Conservation (phyloP, 176 grass and related monocot genomes). For the Cenchrus americanus region DNA sequence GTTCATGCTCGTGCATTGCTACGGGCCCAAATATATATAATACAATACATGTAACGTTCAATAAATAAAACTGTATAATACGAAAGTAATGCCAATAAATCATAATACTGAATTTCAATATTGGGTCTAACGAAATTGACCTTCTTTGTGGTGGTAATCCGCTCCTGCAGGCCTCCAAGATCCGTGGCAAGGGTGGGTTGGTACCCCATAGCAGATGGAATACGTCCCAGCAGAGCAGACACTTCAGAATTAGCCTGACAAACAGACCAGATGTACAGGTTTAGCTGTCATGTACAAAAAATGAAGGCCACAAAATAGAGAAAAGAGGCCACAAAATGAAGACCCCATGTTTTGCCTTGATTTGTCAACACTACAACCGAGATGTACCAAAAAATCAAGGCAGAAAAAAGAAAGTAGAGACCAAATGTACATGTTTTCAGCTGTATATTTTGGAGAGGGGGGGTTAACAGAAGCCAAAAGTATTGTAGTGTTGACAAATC, state of each 20-base stretch:
- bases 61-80: too few species aligned
- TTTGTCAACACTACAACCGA: too few species aligned
- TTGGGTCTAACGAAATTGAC: too few species aligned
- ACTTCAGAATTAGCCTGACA: conserved; percentile 94
- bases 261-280: conserved; percentile 23
- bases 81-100: too few species aligned
- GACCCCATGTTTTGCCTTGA: too few species aligned
- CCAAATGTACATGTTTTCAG: not conserved
- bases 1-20: too few species aligned
- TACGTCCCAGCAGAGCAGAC: conserved; percentile 96
- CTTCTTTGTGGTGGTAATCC: conserved; percentile 97
- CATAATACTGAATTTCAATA: too few species aligned
- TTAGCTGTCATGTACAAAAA: conserved; percentile 5
- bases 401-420: not conserved
- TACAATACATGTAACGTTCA: too few species aligned
- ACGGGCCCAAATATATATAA: too few species aligned
- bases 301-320: too few species aligned
- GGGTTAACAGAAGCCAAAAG: not conserved
- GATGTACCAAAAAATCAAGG: not conserved
- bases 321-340: too few species aligned
- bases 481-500: not conserved
- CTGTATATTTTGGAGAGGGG: not conserved
- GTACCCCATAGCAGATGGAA: conserved; percentile 96
- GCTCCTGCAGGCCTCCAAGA: conserved; percentile 94
- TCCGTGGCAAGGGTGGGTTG: conserved; percentile 97